A percentile compares a stretch with the other conserved stretches of the same genome.
phyloP scores from a whole-genome alignment of 768 basidiomycete genomes.

The Boletus rex-veris region DNA sequence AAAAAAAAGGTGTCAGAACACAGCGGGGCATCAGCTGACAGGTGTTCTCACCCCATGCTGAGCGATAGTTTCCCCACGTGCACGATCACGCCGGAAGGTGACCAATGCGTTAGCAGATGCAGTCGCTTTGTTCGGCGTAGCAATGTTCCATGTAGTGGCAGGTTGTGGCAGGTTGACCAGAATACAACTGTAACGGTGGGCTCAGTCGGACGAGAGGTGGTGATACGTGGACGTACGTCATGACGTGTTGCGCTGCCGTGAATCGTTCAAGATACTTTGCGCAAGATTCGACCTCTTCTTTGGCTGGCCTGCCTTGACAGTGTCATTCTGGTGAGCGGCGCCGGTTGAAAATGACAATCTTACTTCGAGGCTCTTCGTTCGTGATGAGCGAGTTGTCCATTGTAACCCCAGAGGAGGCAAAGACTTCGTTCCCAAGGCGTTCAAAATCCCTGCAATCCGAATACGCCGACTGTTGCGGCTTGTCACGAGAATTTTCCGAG shows the following conservation, averaged over 20 bases:
- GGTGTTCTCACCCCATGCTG: slow-evolving; percentile 24
- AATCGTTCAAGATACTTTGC: slow-evolving; percentile 19
- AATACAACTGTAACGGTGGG: slow-evolving; percentile 12
- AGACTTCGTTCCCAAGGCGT: slow-evolving; percentile 25
- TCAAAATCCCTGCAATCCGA: slow-evolving; percentile 27
- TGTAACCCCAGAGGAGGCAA: slow-evolving; percentile 21
- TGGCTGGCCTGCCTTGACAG: slow-evolving; percentile 11
- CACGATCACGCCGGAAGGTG: slow-evolving; percentile 24
- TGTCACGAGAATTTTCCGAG: not conserved
- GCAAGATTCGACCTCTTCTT: slow-evolving; percentile 23
- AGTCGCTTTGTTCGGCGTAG: slow-evolving; percentile 16
- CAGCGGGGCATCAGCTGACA: not conserved
- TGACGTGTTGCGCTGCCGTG: slow-evolving; percentile 22
- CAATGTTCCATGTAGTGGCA: slow-evolving; percentile 17
- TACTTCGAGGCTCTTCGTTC: slow-evolving; percentile 19
- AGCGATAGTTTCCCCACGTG: slow-evolving; percentile 19
- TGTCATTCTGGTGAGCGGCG: slow-evolving; percentile 1
- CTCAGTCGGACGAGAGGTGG: not conserved
- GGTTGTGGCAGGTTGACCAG: slow-evolving; percentile 29
- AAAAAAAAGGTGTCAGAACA: not conserved
- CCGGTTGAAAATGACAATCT: not conserved
- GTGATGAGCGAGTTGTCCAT: slow-evolving; percentile 22
- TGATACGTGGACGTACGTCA: slow-evolving; percentile 16
- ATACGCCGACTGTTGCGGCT: slow-evolving; percentile 17
- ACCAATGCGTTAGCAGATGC: slow-evolving; percentile 25